Base-by-base conservation (phyloP, 768 basidiomycete species). In the Agaricus sinodeliciosus region DNA sequence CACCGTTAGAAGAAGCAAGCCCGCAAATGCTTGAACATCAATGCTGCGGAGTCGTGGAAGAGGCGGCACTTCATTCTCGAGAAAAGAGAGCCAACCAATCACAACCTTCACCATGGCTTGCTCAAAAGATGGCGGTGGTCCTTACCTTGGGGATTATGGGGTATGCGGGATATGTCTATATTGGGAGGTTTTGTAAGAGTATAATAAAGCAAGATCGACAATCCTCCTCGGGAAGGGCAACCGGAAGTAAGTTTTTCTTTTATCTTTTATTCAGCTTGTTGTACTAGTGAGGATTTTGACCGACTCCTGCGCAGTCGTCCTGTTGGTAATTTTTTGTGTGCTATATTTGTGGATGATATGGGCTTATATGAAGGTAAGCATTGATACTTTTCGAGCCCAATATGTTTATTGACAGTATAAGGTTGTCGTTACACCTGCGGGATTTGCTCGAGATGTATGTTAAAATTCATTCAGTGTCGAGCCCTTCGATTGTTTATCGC, bases 121-220 rank as follows among this genome's bases (percentile, higher is more conserved):
- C 79, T 22, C 79, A 76, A 65, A 93, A 93, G 71, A 59, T 88
- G 34, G 72, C 82, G 60, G 72, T 92, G 25, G 74, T 68, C 3
- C 47, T 93, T 2, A 77, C 82, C 0, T 13, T 78, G 18, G 84
- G 72, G 0, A 71, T 93, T 53, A 76, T 83, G 55, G 81, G 68
- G 1, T 93, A 91, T 66, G 63, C 83, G 3, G 72, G 67, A 22
- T 95, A 94, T 64, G 91, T 93, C 2, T 91, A 91, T 62, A 75
- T 89, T 22, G 87, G 76, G 0, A 68, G 83, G 49, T 74, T 93
- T 6, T 87, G 84, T 62, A 71, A 81, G 35, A 80, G 83, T 15
- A 86, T 89, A 78, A 76, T 94, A n/a, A 68, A 69, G 57, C 63
- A 71, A 43, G 67, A 69, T 49, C 56, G 57, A 1, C 61, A 63